Evolutionary conservation across 2,329 filamentous ascomycete species (phyloP), one percentile per base, ranked within the genome.

Genomic region (Tympanopsis confertula): DNA sequence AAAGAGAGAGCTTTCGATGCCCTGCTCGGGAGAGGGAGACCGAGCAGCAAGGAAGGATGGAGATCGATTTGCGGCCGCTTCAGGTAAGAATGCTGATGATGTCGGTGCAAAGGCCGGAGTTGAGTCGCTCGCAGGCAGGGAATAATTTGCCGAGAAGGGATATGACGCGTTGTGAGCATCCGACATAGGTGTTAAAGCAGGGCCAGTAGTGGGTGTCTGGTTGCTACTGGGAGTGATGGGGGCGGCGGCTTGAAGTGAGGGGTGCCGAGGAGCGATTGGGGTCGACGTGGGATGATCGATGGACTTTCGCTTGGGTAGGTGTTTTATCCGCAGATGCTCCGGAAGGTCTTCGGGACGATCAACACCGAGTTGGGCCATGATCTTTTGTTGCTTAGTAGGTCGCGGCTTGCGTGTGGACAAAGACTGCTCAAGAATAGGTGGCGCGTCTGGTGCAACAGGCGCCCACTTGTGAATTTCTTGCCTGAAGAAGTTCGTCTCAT

Each of bases 401-500:
- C 91, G 79, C 29, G 91, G 91, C 59, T 98, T 98, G 41, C 91
- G 76, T 4, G 91, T 98, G 36, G 88, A 95, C 44, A 88, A 74
- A 1, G 89, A 96, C 13, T 82, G 74, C 43, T 94, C 83, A 7
- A 94, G 69, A 26, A 93, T 79, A 17, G 88, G 88, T 3, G 91
- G 91, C 12, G 91, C 69, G 13, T 86, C 73, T 0, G 86, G 83
- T 2, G 91, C 88, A 19, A 96, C 86, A 3, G 88, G 88, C 28
- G 82, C 86, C 83, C 86, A 94, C 54, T 86, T 93, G 60, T 98
- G 91, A 40, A 98, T 69, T 53, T 95, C 87, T 54, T 94, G 87
- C 18, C 89, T 80, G 64, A 98, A 89, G 58, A 93, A 94, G 54
- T 98, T 98, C n/a, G 89, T 95, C 62, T 98, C 91, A 40, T 81